These are phyloP conservation scores for Cephalotrichum gorgonifer DNA, from an alignment of 2,329 filamentous ascomycete genomes.

Conservation along the genomic window DNA sequence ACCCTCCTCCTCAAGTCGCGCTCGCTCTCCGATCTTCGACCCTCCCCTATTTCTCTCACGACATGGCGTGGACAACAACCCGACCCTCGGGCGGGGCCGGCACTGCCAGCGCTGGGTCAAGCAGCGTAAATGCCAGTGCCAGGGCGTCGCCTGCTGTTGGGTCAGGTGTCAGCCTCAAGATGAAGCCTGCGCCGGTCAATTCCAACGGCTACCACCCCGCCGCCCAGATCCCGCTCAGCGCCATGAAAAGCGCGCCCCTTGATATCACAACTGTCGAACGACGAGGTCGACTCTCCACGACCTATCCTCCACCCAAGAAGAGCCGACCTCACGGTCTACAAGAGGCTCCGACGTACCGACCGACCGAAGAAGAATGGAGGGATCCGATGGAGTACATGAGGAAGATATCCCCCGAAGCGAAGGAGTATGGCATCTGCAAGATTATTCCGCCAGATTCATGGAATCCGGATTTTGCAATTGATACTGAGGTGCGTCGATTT, in stretches of 20 bases:
- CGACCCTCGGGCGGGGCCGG: slow-evolving; percentile 26
- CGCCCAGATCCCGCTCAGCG: slow-evolving; percentile 40
- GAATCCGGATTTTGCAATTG: slow-evolving; percentile 92
- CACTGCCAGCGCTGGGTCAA: slow-evolving; percentile 22
- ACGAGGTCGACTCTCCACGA: slow-evolving; percentile 68
- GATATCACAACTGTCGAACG: slow-evolving; percentile 88
- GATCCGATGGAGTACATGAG: slow-evolving; percentile 90
- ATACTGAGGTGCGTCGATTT: slow-evolving; percentile 83
- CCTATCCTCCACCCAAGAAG: slow-evolving; percentile 67
- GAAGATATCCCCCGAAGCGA: slow-evolving; percentile 80
- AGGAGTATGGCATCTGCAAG: slow-evolving; percentile 86
- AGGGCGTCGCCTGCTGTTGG: slow-evolving; percentile 40
- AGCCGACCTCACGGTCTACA: slow-evolving; percentile 73
- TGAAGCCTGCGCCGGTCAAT: slow-evolving; percentile 24
- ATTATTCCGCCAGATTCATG: slow-evolving; percentile 88
- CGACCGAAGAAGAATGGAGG: slow-evolving; percentile 87
- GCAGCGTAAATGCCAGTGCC: slow-evolving; percentile 37
- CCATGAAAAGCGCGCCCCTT: slow-evolving; percentile 51
- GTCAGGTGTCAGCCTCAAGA: slow-evolving; percentile 8
- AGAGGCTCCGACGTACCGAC: slow-evolving; percentile 83
- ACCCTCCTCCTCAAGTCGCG: neutral
- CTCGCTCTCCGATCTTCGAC: neutral
- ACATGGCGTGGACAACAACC: slow-evolving; percentile 10
- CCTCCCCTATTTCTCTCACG: neutral
- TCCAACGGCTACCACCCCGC: slow-evolving; percentile 40